Evolutionary conservation across 306 rosid species (phyloP).

Genomic region (Biancaea sappan): DNA sequence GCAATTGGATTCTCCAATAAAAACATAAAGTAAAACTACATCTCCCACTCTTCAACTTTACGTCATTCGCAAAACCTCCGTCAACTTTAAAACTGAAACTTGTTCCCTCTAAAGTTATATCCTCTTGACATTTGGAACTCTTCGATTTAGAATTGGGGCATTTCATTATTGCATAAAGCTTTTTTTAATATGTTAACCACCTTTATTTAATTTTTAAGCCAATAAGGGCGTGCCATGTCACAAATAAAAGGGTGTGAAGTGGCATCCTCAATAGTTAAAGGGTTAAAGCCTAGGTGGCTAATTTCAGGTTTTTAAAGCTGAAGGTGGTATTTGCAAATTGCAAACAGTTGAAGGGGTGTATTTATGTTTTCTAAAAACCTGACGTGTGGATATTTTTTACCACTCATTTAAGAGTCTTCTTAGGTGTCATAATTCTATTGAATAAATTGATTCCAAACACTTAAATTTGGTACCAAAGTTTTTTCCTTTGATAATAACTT

Average conservation of each 20-base stretch:
- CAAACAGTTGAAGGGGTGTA: neutral
- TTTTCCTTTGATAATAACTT: neutral
- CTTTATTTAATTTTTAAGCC: neutral
- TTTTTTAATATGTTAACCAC: neutral
- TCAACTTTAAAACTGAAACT: neutral
- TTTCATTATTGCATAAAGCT: neutral
- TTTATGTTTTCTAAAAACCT: neutral
- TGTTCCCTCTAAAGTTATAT: neutral
- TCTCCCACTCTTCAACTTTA: neutral
- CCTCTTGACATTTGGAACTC: neutral
- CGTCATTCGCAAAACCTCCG: neutral
- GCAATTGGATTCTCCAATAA: neutral
- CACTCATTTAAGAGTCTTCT: neutral
- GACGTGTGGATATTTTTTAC: neutral
- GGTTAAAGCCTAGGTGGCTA: neutral
- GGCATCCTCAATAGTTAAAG: neutral
- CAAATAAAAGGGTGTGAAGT: neutral
- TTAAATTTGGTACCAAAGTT: neutral
- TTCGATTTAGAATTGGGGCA: neutral
- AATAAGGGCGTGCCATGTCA: neutral
- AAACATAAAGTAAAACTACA: neutral
- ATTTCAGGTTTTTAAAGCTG: neutral
- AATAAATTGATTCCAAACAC: neutral
- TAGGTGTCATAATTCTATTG: neutral
- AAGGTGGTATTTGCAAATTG: neutral